Conservation (phyloP, 2,329 filamentous ascomycete genomes). For the Penicillium sp. region DNA sequence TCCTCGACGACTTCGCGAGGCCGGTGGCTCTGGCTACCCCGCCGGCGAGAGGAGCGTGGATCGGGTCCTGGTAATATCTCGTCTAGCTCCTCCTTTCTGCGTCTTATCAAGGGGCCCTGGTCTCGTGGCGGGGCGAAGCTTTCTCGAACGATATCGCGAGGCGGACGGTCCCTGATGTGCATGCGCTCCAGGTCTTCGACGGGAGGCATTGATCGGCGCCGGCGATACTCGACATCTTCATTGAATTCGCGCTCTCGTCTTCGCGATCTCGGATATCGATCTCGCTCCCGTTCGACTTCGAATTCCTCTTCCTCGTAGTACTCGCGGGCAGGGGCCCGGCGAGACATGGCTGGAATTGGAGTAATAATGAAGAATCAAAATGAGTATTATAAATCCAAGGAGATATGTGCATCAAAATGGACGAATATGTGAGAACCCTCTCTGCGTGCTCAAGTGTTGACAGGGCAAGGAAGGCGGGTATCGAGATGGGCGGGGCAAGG, state of each 20-base stretch:
- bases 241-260: slow-evolving; percentile 31
- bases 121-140: slow-evolving; percentile 32
- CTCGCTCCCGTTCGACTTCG: slow-evolving; percentile 30
- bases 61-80: slow-evolving; percentile 8
- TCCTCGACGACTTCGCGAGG: slow-evolving; percentile 19
- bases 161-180: slow-evolving; percentile 41
- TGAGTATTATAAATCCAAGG: neutral
- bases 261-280: slow-evolving; percentile 24
- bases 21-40: slow-evolving; percentile 10
- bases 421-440: neutral
- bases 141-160: slow-evolving; percentile 39
- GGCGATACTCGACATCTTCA: slow-evolving; percentile 30
- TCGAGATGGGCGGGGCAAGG: slow-evolving; percentile 2
- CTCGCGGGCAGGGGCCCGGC: slow-evolving; percentile 29
- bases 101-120: slow-evolving; percentile 33
- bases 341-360: slow-evolving; percentile 29
- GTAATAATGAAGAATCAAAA: neutral
- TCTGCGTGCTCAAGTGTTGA: neutral
- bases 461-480: neutral
- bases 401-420: neutral
- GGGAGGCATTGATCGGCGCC: slow-evolving; percentile 40
- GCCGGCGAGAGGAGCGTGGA: slow-evolving; percentile 7
- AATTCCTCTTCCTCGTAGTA: slow-evolving; percentile 35
- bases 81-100: slow-evolving; percentile 28
- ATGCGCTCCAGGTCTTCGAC: slow-evolving; percentile 47